Evolutionary conservation across 225 moss, liverwort and hornwort species (phyloP).

Genomic region (Bryum argenteum): DNA sequence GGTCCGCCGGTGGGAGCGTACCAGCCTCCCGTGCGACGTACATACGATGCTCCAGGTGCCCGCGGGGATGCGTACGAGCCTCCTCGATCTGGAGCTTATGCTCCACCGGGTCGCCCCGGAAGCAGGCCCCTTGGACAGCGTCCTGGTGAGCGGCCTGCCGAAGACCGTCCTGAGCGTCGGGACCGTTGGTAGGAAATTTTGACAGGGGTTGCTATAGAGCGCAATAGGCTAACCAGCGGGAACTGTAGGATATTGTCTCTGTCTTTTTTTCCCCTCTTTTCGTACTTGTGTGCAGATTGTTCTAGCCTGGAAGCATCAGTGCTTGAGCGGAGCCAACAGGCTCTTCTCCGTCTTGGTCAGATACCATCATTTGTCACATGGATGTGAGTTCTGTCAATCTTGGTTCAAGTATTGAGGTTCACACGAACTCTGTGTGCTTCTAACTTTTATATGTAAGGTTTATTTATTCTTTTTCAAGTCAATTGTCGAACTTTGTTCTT

Average conservation of each 20-base stretch:
- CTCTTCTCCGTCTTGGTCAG: conserved; percentile 13
- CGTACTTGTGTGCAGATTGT: conserved; percentile 24
- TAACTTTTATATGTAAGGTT: not conserved
- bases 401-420: conserved; percentile 16
- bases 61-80: conserved; percentile 32
- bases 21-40: conserved; percentile 34
- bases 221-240: conserved; percentile 17
- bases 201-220: conserved; percentile 26
- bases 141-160: conserved; percentile 47
- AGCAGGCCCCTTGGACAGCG: conserved; percentile 42
- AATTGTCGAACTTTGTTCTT: no score
- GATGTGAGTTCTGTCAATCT: conserved; percentile 8
- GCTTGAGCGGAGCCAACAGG: conserved; percentile 15
- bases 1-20: conserved; percentile 33
- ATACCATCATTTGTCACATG: conserved; percentile 17
- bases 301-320: conserved; percentile 8
- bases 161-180: conserved; percentile 46
- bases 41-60: conserved; percentile 27
- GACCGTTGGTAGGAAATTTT: conserved; percentile 63
- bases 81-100: conserved; percentile 38
- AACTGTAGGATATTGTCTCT: conserved; percentile 37
- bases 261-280: conserved; percentile 17
- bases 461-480: not conserved
- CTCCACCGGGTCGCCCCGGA: conserved; percentile 34
- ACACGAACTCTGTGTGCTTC: conserved; percentile 17